Percentiles rank a stretch among this genome's conserved stretches.
Conservation (phyloP, 164 flowering plant species). For the Cinnamomum chago region DNA sequence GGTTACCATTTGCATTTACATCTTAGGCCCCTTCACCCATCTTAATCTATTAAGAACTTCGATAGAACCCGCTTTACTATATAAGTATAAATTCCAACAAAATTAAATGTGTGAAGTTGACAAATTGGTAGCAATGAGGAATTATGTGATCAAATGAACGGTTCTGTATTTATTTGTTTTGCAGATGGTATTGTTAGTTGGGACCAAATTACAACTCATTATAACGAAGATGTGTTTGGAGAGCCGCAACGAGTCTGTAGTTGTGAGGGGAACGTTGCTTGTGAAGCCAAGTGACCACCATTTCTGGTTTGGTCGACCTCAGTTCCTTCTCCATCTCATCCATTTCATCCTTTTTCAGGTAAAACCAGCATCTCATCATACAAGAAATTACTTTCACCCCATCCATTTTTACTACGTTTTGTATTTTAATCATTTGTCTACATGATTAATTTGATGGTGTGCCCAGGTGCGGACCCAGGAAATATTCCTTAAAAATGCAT, state of each 20-base stretch:
- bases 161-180: background rate
- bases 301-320: conserved; percentile 63
- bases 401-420: too few species aligned
- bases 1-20: too few species aligned
- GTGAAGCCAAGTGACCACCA: conserved; percentile 54
- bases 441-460: too few species aligned
- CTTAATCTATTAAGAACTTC: too few species aligned
- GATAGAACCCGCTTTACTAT: too few species aligned
- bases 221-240: conserved; percentile 58
- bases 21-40: too few species aligned
- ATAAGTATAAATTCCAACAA: too few species aligned
- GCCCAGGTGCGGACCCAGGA: too few species aligned
- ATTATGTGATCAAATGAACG: too few species aligned
- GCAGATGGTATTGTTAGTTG: conserved; percentile 48
- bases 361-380: background rate
- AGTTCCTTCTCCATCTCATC: conserved; percentile 42
- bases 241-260: conserved; percentile 32
- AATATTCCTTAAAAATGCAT: background rate
- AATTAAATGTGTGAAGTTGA: background rate
- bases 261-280: conserved; percentile 49
- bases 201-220: conserved; percentile 58
- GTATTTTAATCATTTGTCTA: too few species aligned
- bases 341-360: conserved; percentile 57
- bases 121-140: too few species aligned
- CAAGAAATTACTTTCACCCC: too few species aligned